Evolutionary conservation across 208 protist species (phyloP).

Genomic region (Trypanosomatidae sp.): DNA sequence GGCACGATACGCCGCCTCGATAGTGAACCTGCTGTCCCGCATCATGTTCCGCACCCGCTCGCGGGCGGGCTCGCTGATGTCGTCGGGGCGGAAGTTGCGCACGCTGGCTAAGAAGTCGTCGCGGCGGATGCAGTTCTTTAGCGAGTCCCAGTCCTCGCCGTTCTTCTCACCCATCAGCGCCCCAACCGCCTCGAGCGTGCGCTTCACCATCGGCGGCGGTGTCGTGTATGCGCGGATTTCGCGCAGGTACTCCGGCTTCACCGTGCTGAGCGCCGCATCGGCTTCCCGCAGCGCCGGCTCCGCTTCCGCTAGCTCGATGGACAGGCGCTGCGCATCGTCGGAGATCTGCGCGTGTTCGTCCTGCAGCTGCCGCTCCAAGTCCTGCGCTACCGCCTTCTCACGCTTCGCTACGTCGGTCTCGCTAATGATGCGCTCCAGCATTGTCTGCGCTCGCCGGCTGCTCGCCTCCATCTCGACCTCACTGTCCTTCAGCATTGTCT

Average conservation of each 20-base stretch:
- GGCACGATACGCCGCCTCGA: constrained; percentile 94
- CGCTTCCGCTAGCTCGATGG: constrained; percentile 85
- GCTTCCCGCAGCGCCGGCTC: constrained; percentile 95
- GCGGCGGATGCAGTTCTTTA: constrained; percentile 92
- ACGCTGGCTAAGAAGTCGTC: constrained; percentile 96
- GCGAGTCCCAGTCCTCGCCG: constrained; percentile 92
- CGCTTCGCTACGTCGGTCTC: constrained; percentile 86
- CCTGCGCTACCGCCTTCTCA: constrained; percentile 69
- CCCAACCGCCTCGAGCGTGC: constrained; percentile 92
- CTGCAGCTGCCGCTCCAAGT: constrained; percentile 79
- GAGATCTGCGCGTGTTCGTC: constrained; percentile 83
- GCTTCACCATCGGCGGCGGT: constrained; percentile 95
- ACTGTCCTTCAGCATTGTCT: constrained; percentile 81
- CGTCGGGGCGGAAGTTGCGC: constrained; percentile 94
- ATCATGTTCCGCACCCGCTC: constrained; percentile 82
- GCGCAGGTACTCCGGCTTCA: constrained; percentile 96
- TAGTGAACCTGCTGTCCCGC: constrained; percentile 92
- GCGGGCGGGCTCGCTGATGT: constrained; percentile 64
- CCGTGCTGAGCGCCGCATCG: constrained; percentile 95
- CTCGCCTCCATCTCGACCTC: constrained; percentile 80
- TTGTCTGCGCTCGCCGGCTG: constrained; percentile 67
- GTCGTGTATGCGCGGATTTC: constrained; percentile 98
- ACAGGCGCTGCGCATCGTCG: constrained; percentile 60
- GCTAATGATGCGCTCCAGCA: constrained; percentile 88
- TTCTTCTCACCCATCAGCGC: constrained; percentile 81